Conservation (phyloP, 148 eudicot genomes). For the Nyssa sinensis region DNA sequence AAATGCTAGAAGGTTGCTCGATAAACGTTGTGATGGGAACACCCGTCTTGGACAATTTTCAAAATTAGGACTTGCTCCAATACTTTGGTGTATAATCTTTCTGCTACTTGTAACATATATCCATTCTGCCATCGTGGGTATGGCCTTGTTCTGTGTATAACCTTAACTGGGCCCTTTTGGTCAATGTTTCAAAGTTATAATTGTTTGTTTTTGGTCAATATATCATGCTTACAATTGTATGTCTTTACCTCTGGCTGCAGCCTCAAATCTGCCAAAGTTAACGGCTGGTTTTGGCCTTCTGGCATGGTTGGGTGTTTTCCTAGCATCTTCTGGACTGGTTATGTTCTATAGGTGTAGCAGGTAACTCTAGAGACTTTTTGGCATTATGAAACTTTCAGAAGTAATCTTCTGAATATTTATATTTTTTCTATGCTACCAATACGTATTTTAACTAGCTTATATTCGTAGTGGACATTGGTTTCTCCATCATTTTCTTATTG, state of each 20-base stretch:
- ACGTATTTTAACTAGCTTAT: not conserved
- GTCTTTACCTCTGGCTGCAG: conserved; percentile 43
- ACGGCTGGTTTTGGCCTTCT: conserved; percentile 76
- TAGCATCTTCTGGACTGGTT: conserved; percentile 69
- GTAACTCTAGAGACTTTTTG: conserved; percentile 32
- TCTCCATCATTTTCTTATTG: not conserved
- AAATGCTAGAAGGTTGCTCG: conserved; percentile 85
- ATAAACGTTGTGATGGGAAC: conserved; percentile 73
- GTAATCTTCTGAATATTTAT: not conserved
- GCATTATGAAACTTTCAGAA: not conserved
- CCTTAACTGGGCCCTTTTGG: not conserved
- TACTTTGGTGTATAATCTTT: conserved; percentile 72
- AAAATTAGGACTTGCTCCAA: conserved; percentile 85
- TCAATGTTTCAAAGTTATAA: no score
- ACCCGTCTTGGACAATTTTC: conserved; percentile 75
- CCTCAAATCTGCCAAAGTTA: conserved; percentile 65
- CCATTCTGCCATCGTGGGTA: conserved; percentile 82
- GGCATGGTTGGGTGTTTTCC: conserved; percentile 88
- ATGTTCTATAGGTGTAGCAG: conserved; percentile 90
- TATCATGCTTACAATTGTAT: no score
- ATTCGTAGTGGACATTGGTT: no score
- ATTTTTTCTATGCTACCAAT: not conserved
- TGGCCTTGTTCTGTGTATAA: conserved; percentile 9
- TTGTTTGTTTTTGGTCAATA: no score
- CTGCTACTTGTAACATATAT: conserved; percentile 68